Evolutionary conservation across 2,329 filamentous ascomycete species (phyloP).

Genomic region (Botryotinia globosa): DNA sequence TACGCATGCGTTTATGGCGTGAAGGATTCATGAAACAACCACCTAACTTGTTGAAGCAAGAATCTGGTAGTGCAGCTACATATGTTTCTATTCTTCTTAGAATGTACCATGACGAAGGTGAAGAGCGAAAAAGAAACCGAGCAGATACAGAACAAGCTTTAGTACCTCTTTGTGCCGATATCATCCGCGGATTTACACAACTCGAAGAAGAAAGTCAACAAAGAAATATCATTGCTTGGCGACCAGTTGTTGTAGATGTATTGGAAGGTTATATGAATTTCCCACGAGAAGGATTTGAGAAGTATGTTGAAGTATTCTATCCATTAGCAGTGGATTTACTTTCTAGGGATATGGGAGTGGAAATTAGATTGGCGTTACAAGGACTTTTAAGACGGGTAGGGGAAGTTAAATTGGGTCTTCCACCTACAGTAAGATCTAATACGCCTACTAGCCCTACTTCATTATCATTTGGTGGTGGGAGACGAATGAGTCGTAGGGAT

Average conservation of each 20-base stretch:
- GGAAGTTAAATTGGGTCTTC: conserved; percentile 61
- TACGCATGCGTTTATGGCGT: conserved; percentile 89
- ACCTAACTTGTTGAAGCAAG: conserved; percentile 95
- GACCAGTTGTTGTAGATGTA: conserved; percentile 94
- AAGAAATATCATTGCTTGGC: conserved; percentile 94
- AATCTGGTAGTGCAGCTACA: conserved; percentile 86
- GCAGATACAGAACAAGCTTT: conserved; percentile 86
- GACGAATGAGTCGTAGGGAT: conserved; percentile 24
- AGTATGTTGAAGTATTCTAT: conserved; percentile 80
- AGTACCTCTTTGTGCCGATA: conserved; percentile 92
- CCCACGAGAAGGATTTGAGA: conserved; percentile 73
- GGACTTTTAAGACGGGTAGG: conserved; percentile 77
- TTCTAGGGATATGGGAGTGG: conserved; percentile 73
- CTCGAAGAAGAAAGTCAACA: conserved; percentile 97
- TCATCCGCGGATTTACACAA: conserved; percentile 78
- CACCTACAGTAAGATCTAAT: conserved; percentile 23
- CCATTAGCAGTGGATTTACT: conserved; percentile 81
- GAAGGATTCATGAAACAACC: conserved; percentile 99
- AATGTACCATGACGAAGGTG: conserved; percentile 90
- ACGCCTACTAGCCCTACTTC: conserved; percentile 31
- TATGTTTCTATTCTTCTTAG: conserved; percentile 95
- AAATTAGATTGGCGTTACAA: conserved; percentile 76
- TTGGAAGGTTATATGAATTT: conserved; percentile 89
- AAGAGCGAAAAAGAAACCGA: conserved; percentile 76
- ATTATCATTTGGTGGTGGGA: conserved; percentile 26